These are phyloP conservation scores for Botrytis paeoniae DNA, from an alignment of 2,329 filamentous ascomycete species.

Conservation along the genomic window DNA sequence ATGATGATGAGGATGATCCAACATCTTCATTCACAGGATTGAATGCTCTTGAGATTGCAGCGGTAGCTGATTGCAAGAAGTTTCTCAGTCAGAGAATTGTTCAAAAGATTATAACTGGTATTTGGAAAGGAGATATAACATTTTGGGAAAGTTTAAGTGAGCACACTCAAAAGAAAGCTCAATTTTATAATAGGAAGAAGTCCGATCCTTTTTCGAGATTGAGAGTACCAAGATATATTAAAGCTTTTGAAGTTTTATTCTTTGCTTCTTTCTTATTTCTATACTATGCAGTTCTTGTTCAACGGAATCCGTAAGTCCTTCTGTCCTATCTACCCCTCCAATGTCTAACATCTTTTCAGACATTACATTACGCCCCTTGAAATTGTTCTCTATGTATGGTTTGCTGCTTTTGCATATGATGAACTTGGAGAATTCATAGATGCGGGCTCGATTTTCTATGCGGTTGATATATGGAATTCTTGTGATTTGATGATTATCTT, in stretches of 20 bases:
- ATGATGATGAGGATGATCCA: constrained; percentile 56
- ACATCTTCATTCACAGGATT: constrained; percentile 72
- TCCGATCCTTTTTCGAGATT: constrained; percentile 73
- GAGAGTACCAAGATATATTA: constrained; percentile 79
- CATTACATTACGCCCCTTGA: constrained; percentile 66
- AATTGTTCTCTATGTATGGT: constrained; percentile 76
- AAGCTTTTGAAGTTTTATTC: constrained; percentile 79
- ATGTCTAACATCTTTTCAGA: constrained; percentile 19
- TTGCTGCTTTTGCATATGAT: constrained; percentile 83
- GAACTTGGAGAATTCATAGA: constrained; percentile 82
- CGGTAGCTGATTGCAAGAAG: constrained; percentile 76
- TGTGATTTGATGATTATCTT: constrained; percentile 73
- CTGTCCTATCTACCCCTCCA: background rate
- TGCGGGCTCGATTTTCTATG: constrained; percentile 82
- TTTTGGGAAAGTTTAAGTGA: constrained; percentile 82
- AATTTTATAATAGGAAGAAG: constrained; percentile 66
- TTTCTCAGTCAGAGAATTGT: constrained; percentile 79
- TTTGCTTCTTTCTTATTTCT: constrained; percentile 72
- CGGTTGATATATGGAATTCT: constrained; percentile 77
- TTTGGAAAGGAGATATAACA: constrained; percentile 83
- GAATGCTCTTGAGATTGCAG: constrained; percentile 84
- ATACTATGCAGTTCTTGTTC: constrained; percentile 83
- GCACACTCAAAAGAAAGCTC: constrained; percentile 69
- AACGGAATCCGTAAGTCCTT: constrained; percentile 54
- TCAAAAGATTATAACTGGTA: constrained; percentile 77